Conservation (phyloP, 2,329 filamentous ascomycete genomes). For the Diaporthe australafricana region DNA sequence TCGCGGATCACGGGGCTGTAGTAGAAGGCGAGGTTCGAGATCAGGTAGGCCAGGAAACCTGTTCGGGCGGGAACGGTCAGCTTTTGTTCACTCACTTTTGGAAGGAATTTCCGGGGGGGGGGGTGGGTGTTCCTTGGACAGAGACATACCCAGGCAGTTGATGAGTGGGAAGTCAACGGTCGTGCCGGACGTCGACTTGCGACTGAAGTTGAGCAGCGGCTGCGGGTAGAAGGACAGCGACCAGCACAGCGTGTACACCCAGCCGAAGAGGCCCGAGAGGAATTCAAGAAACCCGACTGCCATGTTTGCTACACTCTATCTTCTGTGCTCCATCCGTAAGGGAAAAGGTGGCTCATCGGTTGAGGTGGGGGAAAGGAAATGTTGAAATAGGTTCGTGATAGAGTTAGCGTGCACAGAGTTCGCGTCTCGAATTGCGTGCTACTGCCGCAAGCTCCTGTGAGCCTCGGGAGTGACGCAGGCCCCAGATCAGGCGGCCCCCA, state of each 20-base stretch:
- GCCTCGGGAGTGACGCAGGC: background rate
- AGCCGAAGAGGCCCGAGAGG: constrained; percentile 73
- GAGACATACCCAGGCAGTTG: constrained; percentile 70
- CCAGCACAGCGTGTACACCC: constrained; percentile 83
- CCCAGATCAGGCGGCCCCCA: background rate
- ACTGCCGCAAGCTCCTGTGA: background rate
- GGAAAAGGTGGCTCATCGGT: background rate
- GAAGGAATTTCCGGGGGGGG: background rate
- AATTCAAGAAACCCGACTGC: constrained; percentile 55
- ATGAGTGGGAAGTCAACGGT: constrained; percentile 89
- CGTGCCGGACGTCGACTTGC: constrained; percentile 83
- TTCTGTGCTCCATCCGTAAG: constrained; percentile 1
- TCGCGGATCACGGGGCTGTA: constrained; percentile 81
- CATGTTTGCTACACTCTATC: constrained; percentile 34
- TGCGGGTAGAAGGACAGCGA: constrained; percentile 95
- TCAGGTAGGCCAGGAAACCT: constrained; percentile 81
- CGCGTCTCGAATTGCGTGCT: constrained; percentile 24
- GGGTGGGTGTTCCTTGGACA: background rate
- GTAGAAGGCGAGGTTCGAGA: constrained; percentile 81
- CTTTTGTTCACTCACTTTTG: background rate
- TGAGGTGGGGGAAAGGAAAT: background rate
- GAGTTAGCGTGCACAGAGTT: background rate
- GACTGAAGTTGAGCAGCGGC: constrained; percentile 80
- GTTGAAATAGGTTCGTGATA: no score
- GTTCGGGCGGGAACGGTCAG: constrained; percentile 29